phyloP scores from a whole-genome alignment of 768 basidiomycete genomes.

The Polyporus arcularius region DNA sequence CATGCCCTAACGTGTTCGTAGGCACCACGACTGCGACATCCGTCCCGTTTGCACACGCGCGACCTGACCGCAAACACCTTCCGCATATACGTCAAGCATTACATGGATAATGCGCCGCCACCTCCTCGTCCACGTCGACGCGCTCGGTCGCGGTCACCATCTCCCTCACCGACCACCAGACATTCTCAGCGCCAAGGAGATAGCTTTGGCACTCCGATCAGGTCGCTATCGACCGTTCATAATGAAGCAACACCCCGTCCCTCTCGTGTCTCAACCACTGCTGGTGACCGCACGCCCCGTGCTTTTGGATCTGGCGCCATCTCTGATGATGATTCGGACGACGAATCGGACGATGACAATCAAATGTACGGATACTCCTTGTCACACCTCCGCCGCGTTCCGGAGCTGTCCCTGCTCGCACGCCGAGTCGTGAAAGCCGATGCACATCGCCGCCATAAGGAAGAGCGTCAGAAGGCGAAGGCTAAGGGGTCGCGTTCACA shows the following conservation, averaged over 20 bases:
- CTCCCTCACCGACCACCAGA: constrained; percentile 16
- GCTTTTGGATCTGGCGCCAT: constrained; percentile 10
- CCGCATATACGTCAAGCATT: constrained; percentile 76
- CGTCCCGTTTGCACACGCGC: constrained; percentile 62
- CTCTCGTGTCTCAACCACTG: constrained; percentile 37
- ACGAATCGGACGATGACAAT: constrained; percentile 10
- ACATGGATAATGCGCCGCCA: constrained; percentile 61
- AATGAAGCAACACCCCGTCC: constrained; percentile 17
- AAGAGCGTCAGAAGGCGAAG: constrained; percentile 44
- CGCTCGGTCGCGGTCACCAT: constrained; percentile 7
- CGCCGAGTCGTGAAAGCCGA: constrained; percentile 65
- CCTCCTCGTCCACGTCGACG: background rate
- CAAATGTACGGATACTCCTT: constrained; percentile 58
- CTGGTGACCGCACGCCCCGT: constrained; percentile 31
- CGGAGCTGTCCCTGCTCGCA: constrained; percentile 68
- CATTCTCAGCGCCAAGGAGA: background rate
- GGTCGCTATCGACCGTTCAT: background rate
- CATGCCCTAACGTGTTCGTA: constrained; percentile 11
- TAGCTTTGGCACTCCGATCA: constrained; percentile 8
- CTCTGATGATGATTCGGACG: constrained; percentile 5
- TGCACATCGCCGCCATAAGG: constrained; percentile 51
- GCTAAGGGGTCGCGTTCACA: background rate
- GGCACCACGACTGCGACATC: constrained; percentile 64
- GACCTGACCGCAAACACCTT: constrained; percentile 75
- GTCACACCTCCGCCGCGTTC: constrained; percentile 76